Evolutionary conservation across 2,329 filamentous ascomycete species (phyloP), one percentile per base, ranked within the genome.

Genomic region (Zasmidium angulare): DNA sequence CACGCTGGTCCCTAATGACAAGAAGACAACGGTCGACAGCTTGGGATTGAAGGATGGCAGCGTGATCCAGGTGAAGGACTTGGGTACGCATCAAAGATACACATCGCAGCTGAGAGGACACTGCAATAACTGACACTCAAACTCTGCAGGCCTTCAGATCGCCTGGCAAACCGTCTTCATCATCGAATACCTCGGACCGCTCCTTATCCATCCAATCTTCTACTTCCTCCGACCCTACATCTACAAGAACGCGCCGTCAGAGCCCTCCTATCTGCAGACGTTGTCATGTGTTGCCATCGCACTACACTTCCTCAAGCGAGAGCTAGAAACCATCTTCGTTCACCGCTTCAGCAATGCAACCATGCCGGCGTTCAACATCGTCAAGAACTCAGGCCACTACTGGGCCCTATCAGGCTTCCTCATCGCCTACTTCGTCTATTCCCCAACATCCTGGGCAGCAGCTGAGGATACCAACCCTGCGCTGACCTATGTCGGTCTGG

Each of bases 351-450:
- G 91, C 58, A 86, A 89, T 63, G 91, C 89, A 71, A 99, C 95
- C 51, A 99, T 99, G 95, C 95, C 95, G 19, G 83, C 85, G 59
- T 79, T 78, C 72, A 96, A 96, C 81, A 91, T 99, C 73, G 89
- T 97, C 84, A 95, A 93, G 78, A 99, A 99, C 83, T 91, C 88
- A 66, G 85, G 84, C 66, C 93, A 97, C 81, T 99, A 99, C 85
- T 99, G 95, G 95, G 71, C 88, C 31, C 77, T 93, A 56, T 88
- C 89, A 3, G 95, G 95, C 51, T 72, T 92, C 23, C 85, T 95
- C 69, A 86, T 93, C 70, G 91, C 91, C 48, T 89, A 89, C 78
- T 93, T 89, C 81, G 85, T 95, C 69, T 98, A 98, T 80, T 82
- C 85, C 11, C 93, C 93, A 4, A 84, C 79, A 65, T 87, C 89